Base-by-base conservation (phyloP, 1,139 yeast genomes). In the Pichia sp. region DNA sequence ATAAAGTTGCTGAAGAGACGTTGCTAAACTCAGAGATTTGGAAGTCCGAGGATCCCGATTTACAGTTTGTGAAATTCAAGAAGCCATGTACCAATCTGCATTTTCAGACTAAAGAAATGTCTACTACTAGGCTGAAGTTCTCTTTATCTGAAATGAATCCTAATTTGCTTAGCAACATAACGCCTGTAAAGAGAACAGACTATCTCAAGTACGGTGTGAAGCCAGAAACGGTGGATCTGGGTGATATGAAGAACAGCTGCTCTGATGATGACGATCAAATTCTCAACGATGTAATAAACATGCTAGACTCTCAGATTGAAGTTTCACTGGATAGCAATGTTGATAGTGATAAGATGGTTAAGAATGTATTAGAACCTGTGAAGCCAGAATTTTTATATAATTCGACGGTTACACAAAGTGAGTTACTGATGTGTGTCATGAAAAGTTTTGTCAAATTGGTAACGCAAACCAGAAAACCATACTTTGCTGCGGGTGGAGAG, bases 51-150 rank as follows among this genome's bases (percentile, higher is more conserved):
- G 42, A 45, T 20, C 40, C 48, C 1, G 55, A 50, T 29, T 30
- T 53, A 18, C 37, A 42, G 14, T 36, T 33, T 15, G 32, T 56
- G 6, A 40, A 38, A n/a, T 56, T 56, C 39, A 50, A 22, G 52
- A 52, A 50, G 33, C 55, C 59, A 2, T 29, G 19, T 16, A 15
- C 18, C 10, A 15, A 29, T 6, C 17, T 12, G 7, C 59, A 2
- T 29, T 18, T 16, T 13, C 18, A 20, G 11, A 9, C 11, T 11
- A n/a, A 15, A 8, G 29, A 18, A 14, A 13, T 11, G 10, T n/a
- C 28, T 7, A 6, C 13, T 3, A 27, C 26, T 5, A 21, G 11
- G 11, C 26, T n/a, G 6, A 27, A 18, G 15, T 12, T 11, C 12
- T n/a, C 28, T 7, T 6, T 12, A 4, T 24, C 26, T 5, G 22